These are phyloP conservation scores for Podospora comata DNA, from an alignment of 495 filamentous ascomycete species.

Conservation along the genomic window DNA sequence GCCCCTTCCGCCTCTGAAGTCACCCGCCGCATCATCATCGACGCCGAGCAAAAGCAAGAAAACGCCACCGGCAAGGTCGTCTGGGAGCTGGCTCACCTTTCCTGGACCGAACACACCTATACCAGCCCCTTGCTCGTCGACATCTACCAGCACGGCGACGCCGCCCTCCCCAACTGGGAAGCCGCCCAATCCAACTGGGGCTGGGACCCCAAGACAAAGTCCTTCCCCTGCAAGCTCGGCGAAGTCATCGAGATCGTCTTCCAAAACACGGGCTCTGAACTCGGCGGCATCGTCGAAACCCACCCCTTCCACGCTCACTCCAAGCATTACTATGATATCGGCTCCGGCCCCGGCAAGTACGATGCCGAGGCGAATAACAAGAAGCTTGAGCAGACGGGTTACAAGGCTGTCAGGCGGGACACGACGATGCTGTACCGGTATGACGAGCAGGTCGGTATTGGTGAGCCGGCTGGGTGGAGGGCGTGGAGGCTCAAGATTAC, in stretches of 20 bases:
- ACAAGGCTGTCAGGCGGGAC: slow-evolving; percentile 49
- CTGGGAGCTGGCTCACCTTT: slow-evolving; percentile 31
- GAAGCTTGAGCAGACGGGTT: slow-evolving; percentile 34
- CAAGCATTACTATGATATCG: slow-evolving; percentile 57
- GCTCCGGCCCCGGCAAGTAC: slow-evolving; percentile 55
- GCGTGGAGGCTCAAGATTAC: slow-evolving; percentile 54
- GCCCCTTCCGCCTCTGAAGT: slow-evolving; percentile 50
- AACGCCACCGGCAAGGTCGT: slow-evolving; percentile 18
- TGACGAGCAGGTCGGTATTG: slow-evolving; percentile 30
- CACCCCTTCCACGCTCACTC: slow-evolving; percentile 64
- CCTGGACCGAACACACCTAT: slow-evolving; percentile 47
- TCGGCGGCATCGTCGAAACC: slow-evolving; percentile 48
- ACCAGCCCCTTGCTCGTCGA: slow-evolving; percentile 52
- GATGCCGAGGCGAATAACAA: slow-evolving; percentile 51
- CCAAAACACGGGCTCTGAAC: slow-evolving; percentile 47
- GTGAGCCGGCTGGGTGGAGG: slow-evolving; percentile 52
- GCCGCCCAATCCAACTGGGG: slow-evolving; percentile 47
- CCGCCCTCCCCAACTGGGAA: slow-evolving; percentile 40
- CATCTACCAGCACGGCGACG: slow-evolving; percentile 49
- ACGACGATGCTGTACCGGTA: slow-evolving; percentile 57
- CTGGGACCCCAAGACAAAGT: slow-evolving; percentile 49
- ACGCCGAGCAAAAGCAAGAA: slow-evolving; percentile 33
- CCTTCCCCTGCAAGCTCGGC: slow-evolving; percentile 54
- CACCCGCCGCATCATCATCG: slow-evolving; percentile 49
- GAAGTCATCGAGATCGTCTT: slow-evolving; percentile 63